Evolutionary conservation across 2,329 filamentous ascomycete genomes (phyloP), one percentile per base, ranked within the genome.

Genomic region (Tolypocladium cylindrosporum): DNA sequence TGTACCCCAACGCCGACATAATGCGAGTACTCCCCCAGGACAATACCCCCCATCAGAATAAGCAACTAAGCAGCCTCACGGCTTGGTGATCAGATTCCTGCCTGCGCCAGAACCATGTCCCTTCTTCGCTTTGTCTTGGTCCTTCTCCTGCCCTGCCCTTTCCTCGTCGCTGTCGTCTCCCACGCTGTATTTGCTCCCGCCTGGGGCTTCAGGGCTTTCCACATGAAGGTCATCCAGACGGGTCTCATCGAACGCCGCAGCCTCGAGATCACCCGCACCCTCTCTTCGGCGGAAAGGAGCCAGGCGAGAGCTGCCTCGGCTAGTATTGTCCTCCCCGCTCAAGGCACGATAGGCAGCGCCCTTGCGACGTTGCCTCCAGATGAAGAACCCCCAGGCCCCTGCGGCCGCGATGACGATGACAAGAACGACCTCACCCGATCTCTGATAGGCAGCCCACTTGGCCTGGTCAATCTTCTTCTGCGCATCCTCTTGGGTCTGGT

Each of bases 361-460:
- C 64, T 77, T 79, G 62, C 82, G 79, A 54, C 86, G 81, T 59
- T 84, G 79, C 59, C 78, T 79, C 83, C 84, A 88, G 66, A 89
- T 73, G 63, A 81, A 86, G 69, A 85, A 89, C n/a, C 87, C 90
- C 87, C 90, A 96, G 14, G 83, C 75, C 6, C 75, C 76, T 1
- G 89, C 90, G 1, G 85, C 86, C 59, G 94, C 83, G 55, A 87
- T 78, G 21, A 96, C 90, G 54, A 97, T 84, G 19, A 92, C 84
- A 2, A 97, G 80, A 2, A 91, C 91, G 8, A 92, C 83, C 73
- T 95, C 90, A 55, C 92, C 91, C 3, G 90, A 94, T 66, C 89
- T 87, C 69, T 88, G 88, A 72, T 97, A 97, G 0, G 92, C 92
- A 55, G 87, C 83, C 89, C 91, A 95, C 66, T 92, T 89, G 21